Percentiles rank a stretch among this genome's conserved stretches.
Evolutionary conservation across 1,284 basidiomycete genomes (phyloP).

Genomic region (Ustanciosporium gigantosporum): DNA sequence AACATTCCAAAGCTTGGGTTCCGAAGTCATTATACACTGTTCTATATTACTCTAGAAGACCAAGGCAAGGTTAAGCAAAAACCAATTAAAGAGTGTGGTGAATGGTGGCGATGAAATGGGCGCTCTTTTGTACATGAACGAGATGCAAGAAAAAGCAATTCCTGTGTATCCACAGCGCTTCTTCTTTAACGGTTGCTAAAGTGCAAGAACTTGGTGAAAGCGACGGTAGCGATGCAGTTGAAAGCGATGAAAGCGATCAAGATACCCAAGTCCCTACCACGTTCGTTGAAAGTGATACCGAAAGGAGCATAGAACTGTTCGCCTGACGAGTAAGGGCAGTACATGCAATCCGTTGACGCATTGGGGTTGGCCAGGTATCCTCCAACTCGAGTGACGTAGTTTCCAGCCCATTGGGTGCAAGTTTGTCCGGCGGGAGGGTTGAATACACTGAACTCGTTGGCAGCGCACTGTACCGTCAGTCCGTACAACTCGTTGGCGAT

Average conservation of each 20-base stretch:
- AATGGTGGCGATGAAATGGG: too few relatives aligned
- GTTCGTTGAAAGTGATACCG: constrained; percentile 68
- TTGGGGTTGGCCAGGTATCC: constrained; percentile 79
- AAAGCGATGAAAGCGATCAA: constrained; percentile 45
- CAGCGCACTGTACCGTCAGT: constrained; percentile 70
- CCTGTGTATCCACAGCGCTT: too few relatives aligned
- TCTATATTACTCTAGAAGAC: too few relatives aligned
- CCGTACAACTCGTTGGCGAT: constrained; percentile 79
- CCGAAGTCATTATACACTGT: too few relatives aligned
- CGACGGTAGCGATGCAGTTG: constrained; percentile 33
- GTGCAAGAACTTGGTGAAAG: constrained; percentile 37
- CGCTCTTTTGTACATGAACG: too few relatives aligned
- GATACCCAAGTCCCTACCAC: constrained; percentile 47
- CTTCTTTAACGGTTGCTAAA: constrained; percentile 46
- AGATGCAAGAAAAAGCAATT: too few relatives aligned
- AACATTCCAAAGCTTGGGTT: too few relatives aligned
- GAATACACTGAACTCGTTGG: constrained; percentile 69
- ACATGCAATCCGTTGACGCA: constrained; percentile 70
- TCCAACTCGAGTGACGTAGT: constrained; percentile 66
- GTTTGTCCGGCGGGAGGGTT: constrained; percentile 75
- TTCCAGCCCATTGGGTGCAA: constrained; percentile 66
- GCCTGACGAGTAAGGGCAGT: constrained; percentile 72
- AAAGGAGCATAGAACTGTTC: constrained; percentile 74
- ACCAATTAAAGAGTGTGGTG: too few relatives aligned
- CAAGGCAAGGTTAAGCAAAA: too few relatives aligned